A percentile compares a stretch with the other conserved stretches of the same genome.
These are phyloP conservation scores for Chytriomyces hyalinus DNA, from an alignment of 192 early-diverging fungal species.

Conservation along the genomic window DNA sequence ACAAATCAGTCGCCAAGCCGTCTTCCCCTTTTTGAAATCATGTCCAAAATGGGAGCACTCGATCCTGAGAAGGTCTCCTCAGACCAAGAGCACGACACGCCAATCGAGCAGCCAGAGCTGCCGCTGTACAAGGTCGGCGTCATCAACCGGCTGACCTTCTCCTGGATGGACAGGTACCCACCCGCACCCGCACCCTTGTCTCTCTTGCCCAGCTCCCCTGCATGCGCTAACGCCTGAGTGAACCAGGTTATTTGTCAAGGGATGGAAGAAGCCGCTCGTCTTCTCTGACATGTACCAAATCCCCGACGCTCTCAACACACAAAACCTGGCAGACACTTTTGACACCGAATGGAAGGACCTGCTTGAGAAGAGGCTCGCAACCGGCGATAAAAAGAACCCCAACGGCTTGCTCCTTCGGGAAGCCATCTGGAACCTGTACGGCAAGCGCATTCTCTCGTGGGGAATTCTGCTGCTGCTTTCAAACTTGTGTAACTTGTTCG, in stretches of 20 bases:
- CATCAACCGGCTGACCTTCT: constrained; percentile 19
- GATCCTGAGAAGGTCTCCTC: not conserved
- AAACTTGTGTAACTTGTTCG: constrained; percentile 37
- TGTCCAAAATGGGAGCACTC: no score
- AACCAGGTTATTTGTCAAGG: constrained; percentile 43
- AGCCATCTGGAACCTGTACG: constrained; percentile 19
- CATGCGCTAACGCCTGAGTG: not conserved
- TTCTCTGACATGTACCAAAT: constrained; percentile 67
- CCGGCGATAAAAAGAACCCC: constrained; percentile 5
- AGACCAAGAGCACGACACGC: not conserved
- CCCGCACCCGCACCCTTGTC: not conserved
- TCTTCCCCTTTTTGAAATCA: no score
- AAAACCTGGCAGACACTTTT: constrained; percentile 37
- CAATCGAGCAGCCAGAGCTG: constrained; percentile 2
- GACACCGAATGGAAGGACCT: constrained; percentile 41
- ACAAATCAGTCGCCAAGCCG: no score
- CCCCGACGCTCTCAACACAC: constrained; percentile 27
- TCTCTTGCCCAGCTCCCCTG: not conserved
- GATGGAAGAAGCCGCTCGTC: constrained; percentile 60
- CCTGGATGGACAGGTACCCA: constrained; percentile 26
- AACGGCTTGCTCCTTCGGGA: constrained; percentile 34
- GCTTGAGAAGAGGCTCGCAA: not conserved
- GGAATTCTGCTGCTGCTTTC: constrained; percentile 31
- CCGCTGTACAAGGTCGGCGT: constrained; percentile 19
- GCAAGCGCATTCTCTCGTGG: not conserved